phyloP scores from a whole-genome alignment of 805 yeast genomes.

The Cyberlindnera mycetangii region DNA sequence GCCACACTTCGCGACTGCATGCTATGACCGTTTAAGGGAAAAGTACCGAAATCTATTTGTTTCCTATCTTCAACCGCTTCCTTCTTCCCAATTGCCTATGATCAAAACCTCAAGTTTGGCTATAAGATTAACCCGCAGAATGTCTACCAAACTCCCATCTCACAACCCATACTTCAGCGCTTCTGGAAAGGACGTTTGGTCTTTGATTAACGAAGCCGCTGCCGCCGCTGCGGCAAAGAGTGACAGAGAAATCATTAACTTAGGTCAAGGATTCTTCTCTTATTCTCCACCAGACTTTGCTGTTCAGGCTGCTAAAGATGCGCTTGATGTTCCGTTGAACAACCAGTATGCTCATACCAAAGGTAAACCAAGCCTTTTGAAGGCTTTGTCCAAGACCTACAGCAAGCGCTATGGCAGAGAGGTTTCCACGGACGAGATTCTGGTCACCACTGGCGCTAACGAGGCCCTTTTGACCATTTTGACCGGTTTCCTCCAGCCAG shows the following conservation, averaged over 20 bases:
- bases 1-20: conserved; percentile 5
- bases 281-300: conserved; percentile 96
- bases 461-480: conserved; percentile 88
- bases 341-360: conserved; percentile 93
- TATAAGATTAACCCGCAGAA: conserved; percentile 7
- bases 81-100: not conserved
- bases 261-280: conserved; percentile 97
- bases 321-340: conserved; percentile 66
- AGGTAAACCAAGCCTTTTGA: conserved; percentile 76
- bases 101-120: not conserved
- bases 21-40: not conserved
- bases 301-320: conserved; percentile 71
- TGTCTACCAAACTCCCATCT: conserved; percentile 34
- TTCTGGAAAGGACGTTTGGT: conserved; percentile 89
- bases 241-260: conserved; percentile 78
- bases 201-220: conserved; percentile 92
- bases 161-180: conserved; percentile 70
- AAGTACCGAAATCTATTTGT: not conserved
- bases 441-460: conserved; percentile 94
- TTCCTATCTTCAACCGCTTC: not conserved
- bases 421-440: conserved; percentile 58
- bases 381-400: conserved; percentile 70
- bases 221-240: conserved; percentile 64
- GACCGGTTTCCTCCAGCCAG: conserved; percentile 79
- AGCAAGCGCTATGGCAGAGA: conserved; percentile 59